Evolutionary conservation across 495 filamentous ascomycete species (phyloP).

Genomic region (Cercophora newfieldiana): DNA sequence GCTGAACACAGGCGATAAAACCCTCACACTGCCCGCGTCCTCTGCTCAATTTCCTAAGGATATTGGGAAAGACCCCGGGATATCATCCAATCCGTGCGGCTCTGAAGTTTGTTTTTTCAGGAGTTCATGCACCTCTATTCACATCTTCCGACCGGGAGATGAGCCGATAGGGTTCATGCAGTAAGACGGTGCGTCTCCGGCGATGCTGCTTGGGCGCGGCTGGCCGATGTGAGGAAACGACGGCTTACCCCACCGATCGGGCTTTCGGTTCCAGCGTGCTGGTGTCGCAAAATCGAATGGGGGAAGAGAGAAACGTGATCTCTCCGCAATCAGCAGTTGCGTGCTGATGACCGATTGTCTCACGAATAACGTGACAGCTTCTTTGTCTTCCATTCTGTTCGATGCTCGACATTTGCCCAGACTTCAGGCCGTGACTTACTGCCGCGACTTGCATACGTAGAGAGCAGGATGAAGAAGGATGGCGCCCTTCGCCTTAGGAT

Average conservation of each 20-base stretch:
- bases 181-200: conserved; percentile 1
- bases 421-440: neutral
- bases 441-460: too few species aligned
- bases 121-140: conserved; percentile 7
- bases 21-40: neutral
- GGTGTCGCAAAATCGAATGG: neutral
- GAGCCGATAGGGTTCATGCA: conserved; percentile 6
- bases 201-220: neutral
- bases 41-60: neutral
- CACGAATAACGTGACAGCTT: neutral
- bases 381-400: neutral
- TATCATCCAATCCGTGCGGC: neutral
- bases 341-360: neutral
- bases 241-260: neutral
- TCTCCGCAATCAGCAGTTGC: neutral
- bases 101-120: neutral
- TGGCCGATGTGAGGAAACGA: neutral
- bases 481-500: too few species aligned
- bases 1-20: neutral
- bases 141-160: neutral
- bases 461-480: too few species aligned
- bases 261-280: neutral
- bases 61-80: neutral
- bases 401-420: neutral
- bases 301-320: neutral